Evolutionary conservation across 176 grass and related monocot species (phyloP).

Genomic region (Triticum monococcum): DNA sequence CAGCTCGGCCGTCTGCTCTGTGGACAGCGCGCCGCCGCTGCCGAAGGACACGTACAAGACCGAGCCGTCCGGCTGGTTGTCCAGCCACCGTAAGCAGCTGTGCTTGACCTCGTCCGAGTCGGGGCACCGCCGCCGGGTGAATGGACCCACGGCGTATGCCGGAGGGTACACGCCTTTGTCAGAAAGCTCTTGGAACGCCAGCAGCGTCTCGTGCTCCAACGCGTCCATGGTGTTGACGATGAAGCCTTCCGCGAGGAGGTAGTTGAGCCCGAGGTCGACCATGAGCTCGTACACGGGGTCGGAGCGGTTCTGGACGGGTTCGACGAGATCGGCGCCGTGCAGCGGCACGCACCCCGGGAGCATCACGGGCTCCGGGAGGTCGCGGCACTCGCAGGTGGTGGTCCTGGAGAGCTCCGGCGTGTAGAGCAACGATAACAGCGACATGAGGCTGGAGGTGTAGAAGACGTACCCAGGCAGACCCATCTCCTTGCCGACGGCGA

Average conservation of each 20-base stretch:
- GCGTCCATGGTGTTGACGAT: too few relatives aligned
- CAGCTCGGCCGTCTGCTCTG: too few relatives aligned
- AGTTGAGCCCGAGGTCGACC: background rate
- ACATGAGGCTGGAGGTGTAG: slow-evolving; percentile 33
- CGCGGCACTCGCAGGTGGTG: slow-evolving; percentile 39
- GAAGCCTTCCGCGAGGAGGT: background rate
- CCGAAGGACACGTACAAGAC: too few relatives aligned
- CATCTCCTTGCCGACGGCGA: slow-evolving; percentile 42
- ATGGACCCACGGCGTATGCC: too few relatives aligned
- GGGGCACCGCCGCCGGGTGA: too few relatives aligned
- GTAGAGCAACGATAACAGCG: slow-evolving; percentile 28
- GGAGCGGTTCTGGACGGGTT: slow-evolving; percentile 36
- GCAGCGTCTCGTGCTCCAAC: too few relatives aligned
- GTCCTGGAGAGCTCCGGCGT: slow-evolving; percentile 25
- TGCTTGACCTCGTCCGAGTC: too few relatives aligned
- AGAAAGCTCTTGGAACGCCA: too few relatives aligned
- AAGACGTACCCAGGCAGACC: slow-evolving; percentile 48
- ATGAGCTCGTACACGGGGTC: slow-evolving; percentile 9
- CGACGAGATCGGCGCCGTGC: slow-evolving; percentile 35
- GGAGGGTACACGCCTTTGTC: too few relatives aligned
- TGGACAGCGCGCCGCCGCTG: too few relatives aligned
- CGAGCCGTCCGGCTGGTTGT: too few relatives aligned
- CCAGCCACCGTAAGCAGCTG: too few relatives aligned
- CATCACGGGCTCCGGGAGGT: slow-evolving; percentile 52
- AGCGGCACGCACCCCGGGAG: slow-evolving; percentile 64